A percentile compares a stretch with the other conserved stretches of the same genome.
Evolutionary conservation across 2,329 filamentous ascomycete species (phyloP).

Genomic region (Colletotrichum viniferum): DNA sequence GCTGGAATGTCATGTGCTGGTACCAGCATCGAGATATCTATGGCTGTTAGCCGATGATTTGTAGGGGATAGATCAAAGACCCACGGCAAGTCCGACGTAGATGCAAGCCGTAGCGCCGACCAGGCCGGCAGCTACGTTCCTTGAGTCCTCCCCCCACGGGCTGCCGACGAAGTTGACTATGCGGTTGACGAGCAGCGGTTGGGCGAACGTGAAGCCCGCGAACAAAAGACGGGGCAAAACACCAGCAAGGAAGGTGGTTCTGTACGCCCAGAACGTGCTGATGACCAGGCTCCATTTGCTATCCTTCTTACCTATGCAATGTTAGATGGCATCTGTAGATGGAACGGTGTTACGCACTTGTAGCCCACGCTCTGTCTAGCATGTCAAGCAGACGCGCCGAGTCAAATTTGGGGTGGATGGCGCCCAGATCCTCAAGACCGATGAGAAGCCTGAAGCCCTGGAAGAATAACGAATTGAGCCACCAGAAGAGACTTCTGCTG

Average conservation of each 20-base stretch:
- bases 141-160: conserved; percentile 26
- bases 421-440: conserved; percentile 27
- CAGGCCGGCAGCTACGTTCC: conserved; percentile 38
- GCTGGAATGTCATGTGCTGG: conserved; percentile 38
- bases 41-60: conserved; percentile 1
- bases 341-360: conserved; percentile 9
- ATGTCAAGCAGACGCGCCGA: conserved; percentile 23
- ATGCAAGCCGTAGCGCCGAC: conserved; percentile 44
- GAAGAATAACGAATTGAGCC: conserved; percentile 36
- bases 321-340: not conserved
- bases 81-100: conserved; percentile 46
- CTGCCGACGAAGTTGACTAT: conserved; percentile 34
- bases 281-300: conserved; percentile 27
- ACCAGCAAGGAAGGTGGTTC: conserved; percentile 32
- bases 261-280: conserved; percentile 30
- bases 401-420: conserved; percentile 32
- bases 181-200: conserved; percentile 48
- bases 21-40: conserved; percentile 27
- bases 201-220: conserved; percentile 46
- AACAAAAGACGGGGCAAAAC: conserved; percentile 41
- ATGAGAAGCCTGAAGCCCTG: conserved; percentile 28
- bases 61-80: conserved; percentile 1
- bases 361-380: conserved; percentile 28
- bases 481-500: conserved; percentile 39
- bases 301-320: conserved; percentile 20